Percentiles rank a stretch among this genome's conserved stretches.
phyloP scores from a whole-genome alignment of 73 alveolate genomes.

The Diophrys sp. region DNA sequence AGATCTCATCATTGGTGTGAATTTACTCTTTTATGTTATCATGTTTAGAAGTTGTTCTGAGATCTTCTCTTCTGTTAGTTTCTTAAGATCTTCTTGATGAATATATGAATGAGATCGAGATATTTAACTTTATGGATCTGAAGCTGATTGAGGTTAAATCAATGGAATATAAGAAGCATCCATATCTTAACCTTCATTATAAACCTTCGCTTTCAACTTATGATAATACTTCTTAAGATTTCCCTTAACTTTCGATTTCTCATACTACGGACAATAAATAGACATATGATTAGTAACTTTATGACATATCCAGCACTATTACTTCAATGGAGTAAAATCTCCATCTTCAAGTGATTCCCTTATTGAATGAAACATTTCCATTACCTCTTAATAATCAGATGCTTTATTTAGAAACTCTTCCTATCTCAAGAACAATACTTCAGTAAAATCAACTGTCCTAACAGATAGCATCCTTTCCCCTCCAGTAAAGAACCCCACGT shows the following conservation, averaged over 20 bases:
- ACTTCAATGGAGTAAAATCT: slow-evolving; percentile 8
- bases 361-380: slow-evolving; percentile 24
- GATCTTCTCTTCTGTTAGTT: background rate
- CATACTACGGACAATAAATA: slow-evolving; percentile 12
- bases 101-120: background rate
- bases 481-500: slow-evolving; percentile 42
- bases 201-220: background rate
- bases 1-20: too few species aligned
- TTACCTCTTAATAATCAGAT: background rate
- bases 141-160: background rate
- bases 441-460: slow-evolving; percentile 41
- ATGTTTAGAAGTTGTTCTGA: background rate
- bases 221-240: too few species aligned
- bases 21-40: background rate
- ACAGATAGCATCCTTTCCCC: slow-evolving; percentile 19
- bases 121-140: too few species aligned
- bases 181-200: background rate
- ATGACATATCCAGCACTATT: slow-evolving; percentile 24
- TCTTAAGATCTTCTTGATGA: background rate
- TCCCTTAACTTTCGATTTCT: background rate
- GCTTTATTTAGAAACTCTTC: slow-evolving; percentile 35
- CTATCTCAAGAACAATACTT: slow-evolving; percentile 14
- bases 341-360: slow-evolving; percentile 9
- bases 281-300: slow-evolving; percentile 14
- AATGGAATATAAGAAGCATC: background rate